Conservation (phyloP, 805 yeast species). For the Hanseniaspora taiwanica region DNA sequence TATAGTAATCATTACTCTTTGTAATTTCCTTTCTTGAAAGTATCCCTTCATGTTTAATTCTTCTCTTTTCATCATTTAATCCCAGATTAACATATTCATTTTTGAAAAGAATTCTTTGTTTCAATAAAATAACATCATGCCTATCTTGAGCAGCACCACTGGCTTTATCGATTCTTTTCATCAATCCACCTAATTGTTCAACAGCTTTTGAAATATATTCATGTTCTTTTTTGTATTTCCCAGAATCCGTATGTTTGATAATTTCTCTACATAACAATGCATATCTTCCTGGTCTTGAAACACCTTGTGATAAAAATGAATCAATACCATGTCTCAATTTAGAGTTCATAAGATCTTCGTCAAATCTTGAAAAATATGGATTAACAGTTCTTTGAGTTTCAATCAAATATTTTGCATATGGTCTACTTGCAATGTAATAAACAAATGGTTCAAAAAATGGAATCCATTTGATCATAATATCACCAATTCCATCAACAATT, state of each 20-base stretch:
- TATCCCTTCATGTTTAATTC: constrained; percentile 34
- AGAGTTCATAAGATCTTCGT: constrained; percentile 75
- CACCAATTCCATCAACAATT: constrained; percentile 77
- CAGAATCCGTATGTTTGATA: constrained; percentile 71
- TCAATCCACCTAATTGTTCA: constrained; percentile 58
- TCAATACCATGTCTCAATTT: constrained; percentile 50
- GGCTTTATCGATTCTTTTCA: constrained; percentile 63
- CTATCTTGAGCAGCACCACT: constrained; percentile 91
- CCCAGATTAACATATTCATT: constrained; percentile 82
- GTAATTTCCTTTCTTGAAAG: constrained; percentile 21
- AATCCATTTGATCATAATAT: constrained; percentile 69
- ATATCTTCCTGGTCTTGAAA: constrained; percentile 90
- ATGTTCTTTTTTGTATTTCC: constrained; percentile 36
- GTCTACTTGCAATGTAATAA: constrained; percentile 85
- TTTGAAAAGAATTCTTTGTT: constrained; percentile 69
- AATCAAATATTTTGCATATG: constrained; percentile 88
- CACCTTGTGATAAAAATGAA: constrained; percentile 88
- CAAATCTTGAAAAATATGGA: constrained; percentile 83
- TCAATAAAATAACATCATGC: constrained; percentile 74
- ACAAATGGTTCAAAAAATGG: constrained; percentile 88
- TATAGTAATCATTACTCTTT: constrained; percentile 1
- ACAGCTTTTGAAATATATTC: constrained; percentile 54
- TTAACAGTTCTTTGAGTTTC: constrained; percentile 88
- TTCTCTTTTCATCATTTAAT: constrained; percentile 67
- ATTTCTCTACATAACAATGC: constrained; percentile 75